phyloP scores from a whole-genome alignment of 768 basidiomycete genomes.

The Pleurotus tuber-regium region DNA sequence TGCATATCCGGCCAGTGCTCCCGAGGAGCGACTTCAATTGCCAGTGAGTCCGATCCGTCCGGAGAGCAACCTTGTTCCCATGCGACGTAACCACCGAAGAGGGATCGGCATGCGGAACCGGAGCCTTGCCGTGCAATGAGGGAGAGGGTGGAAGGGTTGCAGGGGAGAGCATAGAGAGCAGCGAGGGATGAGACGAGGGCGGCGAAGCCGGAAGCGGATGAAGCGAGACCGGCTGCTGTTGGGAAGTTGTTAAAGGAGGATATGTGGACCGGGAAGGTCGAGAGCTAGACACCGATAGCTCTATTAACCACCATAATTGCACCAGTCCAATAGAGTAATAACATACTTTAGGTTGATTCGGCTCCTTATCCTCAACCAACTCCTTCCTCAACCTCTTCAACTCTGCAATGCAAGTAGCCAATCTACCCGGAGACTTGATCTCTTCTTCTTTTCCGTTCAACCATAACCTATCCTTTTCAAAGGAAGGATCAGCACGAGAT shows the following conservation, averaged over 20 bases:
- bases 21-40: conserved; percentile 81
- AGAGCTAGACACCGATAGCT: too few relatives aligned
- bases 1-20: conserved; percentile 94
- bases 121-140: conserved; percentile 96
- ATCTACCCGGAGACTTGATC: conserved; percentile 77
- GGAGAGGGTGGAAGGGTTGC: conserved; percentile 78
- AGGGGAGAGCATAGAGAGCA: conserved; percentile 78
- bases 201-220: conserved; percentile 95
- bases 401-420: conserved; percentile 83
- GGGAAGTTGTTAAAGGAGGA: conserved; percentile 98
- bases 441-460: conserved; percentile 91
- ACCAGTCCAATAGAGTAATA: neutral
- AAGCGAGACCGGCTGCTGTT: conserved; percentile 96
- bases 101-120: conserved; percentile 95
- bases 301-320: neutral
- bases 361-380: conserved; percentile 68
- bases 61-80: conserved; percentile 76
- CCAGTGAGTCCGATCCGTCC: conserved; percentile 84
- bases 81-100: conserved; percentile 96
- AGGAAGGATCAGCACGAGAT: conserved; percentile 76
- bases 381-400: conserved; percentile 75
- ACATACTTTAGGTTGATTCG: conserved; percentile 63
- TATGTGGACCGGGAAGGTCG: conserved; percentile 77
- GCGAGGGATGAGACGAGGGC: conserved; percentile 91
- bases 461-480: conserved; percentile 83